Percentiles rank a stretch among this genome's conserved stretches.
These are phyloP conservation scores for Citrus trifoliata DNA, from an alignment of 345 rosid species.

Conservation along the genomic window DNA sequence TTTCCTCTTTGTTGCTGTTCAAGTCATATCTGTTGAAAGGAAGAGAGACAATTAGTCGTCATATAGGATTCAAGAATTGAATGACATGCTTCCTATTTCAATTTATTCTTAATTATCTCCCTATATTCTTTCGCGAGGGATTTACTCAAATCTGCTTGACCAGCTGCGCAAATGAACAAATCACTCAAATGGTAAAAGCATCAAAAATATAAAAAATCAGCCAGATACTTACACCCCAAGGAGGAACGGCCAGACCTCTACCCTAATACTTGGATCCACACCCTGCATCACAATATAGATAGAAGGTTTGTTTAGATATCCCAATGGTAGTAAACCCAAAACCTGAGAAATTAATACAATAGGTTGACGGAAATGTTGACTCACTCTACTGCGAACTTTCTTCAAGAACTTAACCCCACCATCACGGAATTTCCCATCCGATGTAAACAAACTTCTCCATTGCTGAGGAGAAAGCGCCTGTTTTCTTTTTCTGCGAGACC, in stretches of 20 bases:
- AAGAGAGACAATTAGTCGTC: neutral
- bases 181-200: neutral
- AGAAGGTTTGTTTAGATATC: conserved; percentile 18
- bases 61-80: neutral
- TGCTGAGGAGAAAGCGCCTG: conserved; percentile 64
- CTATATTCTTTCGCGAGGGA: neutral
- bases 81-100: neutral
- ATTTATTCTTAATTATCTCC: neutral
- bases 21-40: conserved; percentile 60
- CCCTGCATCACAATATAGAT: conserved; percentile 49
- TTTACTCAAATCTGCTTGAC: neutral
- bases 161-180: neutral
- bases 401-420: conserved; percentile 78
- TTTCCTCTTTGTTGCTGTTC: conserved; percentile 74
- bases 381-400: conserved; percentile 88
- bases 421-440: conserved; percentile 74
- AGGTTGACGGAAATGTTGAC: conserved; percentile 27
- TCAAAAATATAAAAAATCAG: conserved; percentile 8
- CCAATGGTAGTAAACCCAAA: conserved; percentile 8
- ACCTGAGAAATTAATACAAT: neutral
- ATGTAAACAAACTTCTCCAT: conserved; percentile 68
- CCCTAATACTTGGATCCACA: conserved; percentile 78
- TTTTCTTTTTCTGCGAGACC: conserved; percentile 82
- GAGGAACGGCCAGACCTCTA: conserved; percentile 97
- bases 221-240: conserved; percentile 85